A percentile compares a stretch with the other conserved stretches of the same genome.
phyloP scores from a whole-genome alignment of 108 stramenopile species.

The Schizochytrium sp. region DNA sequence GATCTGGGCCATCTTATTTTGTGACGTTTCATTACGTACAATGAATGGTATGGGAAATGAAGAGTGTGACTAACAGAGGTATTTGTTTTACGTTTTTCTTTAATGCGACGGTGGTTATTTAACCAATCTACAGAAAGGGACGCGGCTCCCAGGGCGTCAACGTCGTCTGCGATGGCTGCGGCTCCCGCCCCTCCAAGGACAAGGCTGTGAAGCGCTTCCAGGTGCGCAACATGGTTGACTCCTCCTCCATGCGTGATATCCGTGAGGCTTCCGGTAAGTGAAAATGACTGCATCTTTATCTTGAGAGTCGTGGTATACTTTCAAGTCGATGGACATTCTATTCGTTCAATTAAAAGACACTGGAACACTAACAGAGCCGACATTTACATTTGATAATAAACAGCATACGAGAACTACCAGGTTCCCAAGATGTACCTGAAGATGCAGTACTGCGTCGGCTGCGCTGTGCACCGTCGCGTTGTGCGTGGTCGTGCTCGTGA shows the following conservation, averaged over 20 bases:
- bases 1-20: too few species aligned
- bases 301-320: background rate
- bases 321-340: background rate
- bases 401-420: slow-evolving; percentile 97
- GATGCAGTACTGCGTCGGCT: slow-evolving; percentile 99
- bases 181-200: slow-evolving; percentile 99
- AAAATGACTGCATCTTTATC: background rate
- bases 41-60: too few species aligned
- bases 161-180: slow-evolving; percentile 97
- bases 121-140: slow-evolving; percentile 81
- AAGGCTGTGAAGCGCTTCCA: slow-evolving; percentile 99
- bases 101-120: too few species aligned
- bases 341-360: background rate
- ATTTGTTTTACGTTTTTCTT: too few species aligned
- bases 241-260: slow-evolving; percentile 96
- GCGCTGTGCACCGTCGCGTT: slow-evolving; percentile 99
- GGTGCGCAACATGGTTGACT: slow-evolving; percentile 99
- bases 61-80: too few species aligned
- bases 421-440: slow-evolving; percentile 99
- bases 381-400: background rate
- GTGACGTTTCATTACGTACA: too few species aligned
- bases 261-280: slow-evolving; percentile 87
- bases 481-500: slow-evolving; percentile 95
- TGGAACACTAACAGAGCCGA: too few species aligned
- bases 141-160: slow-evolving; percentile 97